Evolutionary conservation across 1,284 basidiomycete genomes (phyloP).

Genomic region (Ustanciosporium gigantosporum): DNA sequence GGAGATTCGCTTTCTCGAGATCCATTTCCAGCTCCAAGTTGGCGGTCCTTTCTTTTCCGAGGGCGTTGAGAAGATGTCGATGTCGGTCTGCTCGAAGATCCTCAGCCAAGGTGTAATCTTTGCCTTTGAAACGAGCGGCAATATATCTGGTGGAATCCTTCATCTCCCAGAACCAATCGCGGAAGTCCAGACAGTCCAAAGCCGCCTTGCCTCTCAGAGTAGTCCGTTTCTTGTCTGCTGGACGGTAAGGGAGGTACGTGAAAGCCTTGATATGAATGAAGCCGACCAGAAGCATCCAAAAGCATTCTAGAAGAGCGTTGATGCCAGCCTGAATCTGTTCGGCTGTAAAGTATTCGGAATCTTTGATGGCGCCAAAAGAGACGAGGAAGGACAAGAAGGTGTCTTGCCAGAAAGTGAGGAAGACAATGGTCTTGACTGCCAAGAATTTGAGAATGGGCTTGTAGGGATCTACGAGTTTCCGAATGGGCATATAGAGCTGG

Average conservation of each 20-base stretch:
- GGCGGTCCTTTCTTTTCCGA: conserved; percentile 29
- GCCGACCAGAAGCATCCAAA: conserved; percentile 71
- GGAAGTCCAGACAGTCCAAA: conserved; percentile 45
- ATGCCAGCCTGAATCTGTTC: conserved; percentile 76
- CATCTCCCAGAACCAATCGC: conserved; percentile 54
- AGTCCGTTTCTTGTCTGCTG: conserved; percentile 30
- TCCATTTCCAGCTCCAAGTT: conserved; percentile 31
- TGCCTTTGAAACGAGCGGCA: conserved; percentile 30
- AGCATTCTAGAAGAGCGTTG: conserved; percentile 71
- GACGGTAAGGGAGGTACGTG: conserved; percentile 70
- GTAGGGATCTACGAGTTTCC: conserved; percentile 68
- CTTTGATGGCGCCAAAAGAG: conserved; percentile 70
- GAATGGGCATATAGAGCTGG: conserved; percentile 72
- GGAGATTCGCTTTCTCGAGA: conserved; percentile 26
- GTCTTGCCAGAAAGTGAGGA: conserved; percentile 79
- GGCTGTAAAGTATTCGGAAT: conserved; percentile 68
- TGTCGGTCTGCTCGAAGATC: conserved; percentile 44
- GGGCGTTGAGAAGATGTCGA: conserved; percentile 38
- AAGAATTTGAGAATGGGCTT: conserved; percentile 71
- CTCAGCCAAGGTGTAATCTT: conserved; percentile 38
- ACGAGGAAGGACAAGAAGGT: conserved; percentile 69
- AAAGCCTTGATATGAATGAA: conserved; percentile 76
- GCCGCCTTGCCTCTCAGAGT: conserved; percentile 28
- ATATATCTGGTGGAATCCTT: conserved; percentile 38
- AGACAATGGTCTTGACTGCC: conserved; percentile 75